These are phyloP conservation scores for Camelina hispida DNA, from an alignment of 345 rosid genomes.

Conservation along the genomic window DNA sequence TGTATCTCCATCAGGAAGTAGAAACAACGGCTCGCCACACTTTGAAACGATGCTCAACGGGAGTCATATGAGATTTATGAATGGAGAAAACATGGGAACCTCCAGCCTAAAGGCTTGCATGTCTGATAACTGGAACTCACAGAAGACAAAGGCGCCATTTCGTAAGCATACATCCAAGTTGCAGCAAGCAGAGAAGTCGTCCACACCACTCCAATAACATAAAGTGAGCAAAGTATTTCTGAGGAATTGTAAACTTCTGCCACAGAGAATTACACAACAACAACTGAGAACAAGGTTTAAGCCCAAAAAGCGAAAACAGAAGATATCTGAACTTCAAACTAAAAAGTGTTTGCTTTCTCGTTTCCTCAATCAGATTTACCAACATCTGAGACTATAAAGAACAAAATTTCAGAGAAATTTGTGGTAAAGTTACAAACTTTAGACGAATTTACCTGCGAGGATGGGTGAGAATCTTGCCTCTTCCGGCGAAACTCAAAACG, in stretches of 20 bases:
- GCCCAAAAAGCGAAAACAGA: not conserved
- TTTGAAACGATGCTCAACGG: slow-evolving; percentile 46
- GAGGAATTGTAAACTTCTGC: slow-evolving; percentile 79
- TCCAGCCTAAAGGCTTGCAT: slow-evolving; percentile 54
- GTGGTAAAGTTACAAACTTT: not conserved
- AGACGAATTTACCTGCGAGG: slow-evolving; percentile 41
- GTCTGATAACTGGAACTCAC: slow-evolving; percentile 50
- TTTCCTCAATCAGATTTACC: not conserved
- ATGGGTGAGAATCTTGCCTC: slow-evolving; percentile 64
- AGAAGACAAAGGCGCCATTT: slow-evolving; percentile 48
- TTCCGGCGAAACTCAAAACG: slow-evolving; percentile 51
- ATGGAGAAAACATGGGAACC: slow-evolving; percentile 56
- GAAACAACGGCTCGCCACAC: slow-evolving; percentile 67
- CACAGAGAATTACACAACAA: slow-evolving; percentile 29
- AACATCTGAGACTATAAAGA: too few relatives aligned
- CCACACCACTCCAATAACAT: slow-evolving; percentile 64
- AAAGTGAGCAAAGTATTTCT: slow-evolving; percentile 69
- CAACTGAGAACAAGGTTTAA: not conserved
- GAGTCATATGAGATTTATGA: slow-evolving; percentile 48
- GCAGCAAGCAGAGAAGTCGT: slow-evolving; percentile 62
- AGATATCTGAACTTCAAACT: not conserved
- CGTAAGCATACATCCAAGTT: slow-evolving; percentile 64
- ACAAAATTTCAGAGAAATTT: not conserved
- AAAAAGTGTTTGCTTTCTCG: not conserved
- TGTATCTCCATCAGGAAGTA: slow-evolving; percentile 76